Base-by-base conservation (phyloP, 2,329 filamentous ascomycete species). In the Penicillium sp. region DNA sequence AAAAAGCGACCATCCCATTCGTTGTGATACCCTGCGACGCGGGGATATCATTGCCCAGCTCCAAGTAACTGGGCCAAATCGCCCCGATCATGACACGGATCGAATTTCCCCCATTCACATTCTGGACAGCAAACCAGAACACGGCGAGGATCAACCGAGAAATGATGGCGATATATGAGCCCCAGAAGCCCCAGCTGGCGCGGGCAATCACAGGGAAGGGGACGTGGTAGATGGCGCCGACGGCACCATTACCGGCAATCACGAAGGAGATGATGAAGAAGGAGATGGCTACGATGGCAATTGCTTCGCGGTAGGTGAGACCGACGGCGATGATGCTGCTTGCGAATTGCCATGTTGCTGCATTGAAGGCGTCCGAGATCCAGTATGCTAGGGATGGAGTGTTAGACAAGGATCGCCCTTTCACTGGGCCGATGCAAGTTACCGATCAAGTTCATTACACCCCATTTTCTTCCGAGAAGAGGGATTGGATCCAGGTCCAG, bases 91-190 rank as follows among this genome's bases (percentile, higher is more conserved):
- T 83, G 44, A 81, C 79, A 4, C 75, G 74, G 9, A 84, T 76
- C 0, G 79, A 77, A 57, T 84, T 83, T 0, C 82, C 85, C 0
- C 87, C 87, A 62, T 87, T 87, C 60, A 85, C 85, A 41, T 83
- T 85, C 64, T 89, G 86, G 49, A 89, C 87, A 0, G 86, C 85
- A 54, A 89, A 85, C 88, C 84, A 86, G 71, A 86, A 85, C 18
- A 85, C 69, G 5, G 83, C 83, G 3, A 85, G 78, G 56, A 85
- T 81, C 40, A 79, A 77, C 11, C 83, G 77, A 0, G 80, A 83
- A 7, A 85, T 66, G 54, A 85, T 82, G 24, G 82, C 78, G 39
- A 85, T 74, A 66, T 84, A 83, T 24, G 80, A 82, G 54, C 83
- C 82, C 77, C 80, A 84, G 72, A 84, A 85, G 0, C 84, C 84